phyloP scores from a whole-genome alignment of 345 rosid genomes.

The Populus deltoides region DNA sequence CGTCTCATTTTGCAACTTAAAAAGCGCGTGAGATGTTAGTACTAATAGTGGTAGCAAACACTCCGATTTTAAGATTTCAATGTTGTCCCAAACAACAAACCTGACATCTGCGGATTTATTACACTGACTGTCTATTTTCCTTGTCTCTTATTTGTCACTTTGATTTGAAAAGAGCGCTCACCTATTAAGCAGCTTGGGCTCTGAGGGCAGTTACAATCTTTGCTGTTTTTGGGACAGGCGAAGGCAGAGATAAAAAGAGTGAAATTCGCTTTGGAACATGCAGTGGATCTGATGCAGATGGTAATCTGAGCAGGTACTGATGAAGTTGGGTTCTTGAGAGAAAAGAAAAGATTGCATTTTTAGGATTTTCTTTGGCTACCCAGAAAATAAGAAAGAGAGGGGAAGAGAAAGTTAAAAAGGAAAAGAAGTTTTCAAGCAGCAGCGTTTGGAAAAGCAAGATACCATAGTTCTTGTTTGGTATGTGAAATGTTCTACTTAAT shows the following conservation, averaged over 20 bases:
- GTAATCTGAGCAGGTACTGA: background rate
- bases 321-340: too few relatives aligned
- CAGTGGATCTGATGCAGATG: constrained; percentile 8
- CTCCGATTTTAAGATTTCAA: background rate
- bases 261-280: background rate
- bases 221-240: background rate
- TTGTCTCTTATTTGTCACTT: background rate
- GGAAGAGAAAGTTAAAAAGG: background rate
- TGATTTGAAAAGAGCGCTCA: background rate
- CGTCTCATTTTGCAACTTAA: background rate
- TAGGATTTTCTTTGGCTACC: constrained; percentile 7
- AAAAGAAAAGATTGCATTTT: background rate
- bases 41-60: background rate
- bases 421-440: background rate
- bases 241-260: too few relatives aligned
- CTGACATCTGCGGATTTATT: constrained; percentile 17
- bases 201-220: background rate
- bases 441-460: background rate
- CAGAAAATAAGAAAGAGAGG: background rate
- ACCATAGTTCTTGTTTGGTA: background rate
- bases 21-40: background rate
- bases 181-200: background rate
- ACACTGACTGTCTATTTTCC: background rate
- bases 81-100: constrained; percentile 5
- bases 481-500: background rate